Conservation (phyloP, 345 rosid species). For the Brassica cretica region DNA sequence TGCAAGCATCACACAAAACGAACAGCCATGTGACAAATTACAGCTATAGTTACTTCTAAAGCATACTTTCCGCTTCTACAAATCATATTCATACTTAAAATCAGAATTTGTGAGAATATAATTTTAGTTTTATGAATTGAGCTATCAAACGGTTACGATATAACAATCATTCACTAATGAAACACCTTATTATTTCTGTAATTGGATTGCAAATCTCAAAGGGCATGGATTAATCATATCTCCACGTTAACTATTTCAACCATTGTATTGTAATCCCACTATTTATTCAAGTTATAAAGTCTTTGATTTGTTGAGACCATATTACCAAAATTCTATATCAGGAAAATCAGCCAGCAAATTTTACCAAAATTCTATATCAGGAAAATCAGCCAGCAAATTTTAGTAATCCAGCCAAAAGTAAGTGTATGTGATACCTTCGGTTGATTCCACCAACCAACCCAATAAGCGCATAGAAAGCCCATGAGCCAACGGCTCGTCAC, state of each 20-base stretch:
- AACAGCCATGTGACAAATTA: too few relatives aligned
- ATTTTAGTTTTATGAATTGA: too few relatives aligned
- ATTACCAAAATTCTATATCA: neutral
- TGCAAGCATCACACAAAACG: too few relatives aligned
- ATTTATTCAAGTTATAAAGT: neutral
- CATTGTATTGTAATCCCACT: neutral
- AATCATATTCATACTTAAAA: too few relatives aligned
- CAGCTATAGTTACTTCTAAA: too few relatives aligned
- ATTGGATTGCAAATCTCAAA: neutral
- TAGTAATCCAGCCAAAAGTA: neutral
- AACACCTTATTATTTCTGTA: neutral
- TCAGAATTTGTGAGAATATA: too few relatives aligned
- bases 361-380: neutral
- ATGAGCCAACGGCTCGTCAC: slow-evolving; percentile 38
- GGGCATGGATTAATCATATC: neutral
- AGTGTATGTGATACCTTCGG: slow-evolving; percentile 14
- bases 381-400: neutral
- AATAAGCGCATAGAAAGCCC: slow-evolving; percentile 18
- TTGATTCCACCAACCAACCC: slow-evolving; percentile 22
- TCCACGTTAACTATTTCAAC: neutral
- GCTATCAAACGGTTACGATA: neutral
- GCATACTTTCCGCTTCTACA: too few relatives aligned
- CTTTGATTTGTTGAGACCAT: neutral
- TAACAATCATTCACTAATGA: neutral
- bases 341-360: slow-evolving; percentile 1